phyloP scores from a whole-genome alignment of 768 basidiomycete species.

The Fistulinella prunicolor region DNA sequence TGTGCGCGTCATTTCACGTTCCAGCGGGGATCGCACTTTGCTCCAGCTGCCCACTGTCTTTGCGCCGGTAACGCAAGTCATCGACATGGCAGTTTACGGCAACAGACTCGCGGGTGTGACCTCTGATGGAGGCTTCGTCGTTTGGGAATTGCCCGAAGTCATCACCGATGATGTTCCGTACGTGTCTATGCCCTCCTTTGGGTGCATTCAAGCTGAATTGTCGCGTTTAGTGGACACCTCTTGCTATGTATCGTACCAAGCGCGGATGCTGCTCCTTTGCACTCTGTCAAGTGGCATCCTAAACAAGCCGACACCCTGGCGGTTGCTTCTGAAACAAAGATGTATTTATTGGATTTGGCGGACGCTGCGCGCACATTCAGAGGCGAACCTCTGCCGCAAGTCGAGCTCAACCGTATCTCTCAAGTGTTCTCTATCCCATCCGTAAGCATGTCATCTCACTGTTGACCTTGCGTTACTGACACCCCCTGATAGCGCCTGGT shows the following conservation, averaged over 20 bases:
- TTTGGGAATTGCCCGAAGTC: constrained; percentile 81
- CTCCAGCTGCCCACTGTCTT: constrained; percentile 72
- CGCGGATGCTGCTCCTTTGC: constrained; percentile 56
- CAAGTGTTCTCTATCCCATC: constrained; percentile 68
- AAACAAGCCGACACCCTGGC: constrained; percentile 77
- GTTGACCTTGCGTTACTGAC: neutral
- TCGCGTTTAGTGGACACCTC: constrained; percentile 52
- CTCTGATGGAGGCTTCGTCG: constrained; percentile 84
- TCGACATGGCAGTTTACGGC: constrained; percentile 82
- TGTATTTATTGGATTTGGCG: constrained; percentile 73
- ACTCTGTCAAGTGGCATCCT: constrained; percentile 87
- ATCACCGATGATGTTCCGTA: constrained; percentile 88
- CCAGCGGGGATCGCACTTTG: constrained; percentile 83
- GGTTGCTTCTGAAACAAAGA: constrained; percentile 73
- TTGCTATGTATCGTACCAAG: constrained; percentile 68
- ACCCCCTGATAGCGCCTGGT: constrained; percentile 59
- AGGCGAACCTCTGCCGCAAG: constrained; percentile 64
- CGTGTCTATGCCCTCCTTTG: constrained; percentile 30
- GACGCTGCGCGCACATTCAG: constrained; percentile 58
- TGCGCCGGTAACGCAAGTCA: constrained; percentile 59
- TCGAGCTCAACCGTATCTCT: constrained; percentile 65
- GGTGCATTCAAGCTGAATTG: constrained; percentile 1
- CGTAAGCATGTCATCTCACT: constrained; percentile 40
- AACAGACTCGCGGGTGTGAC: constrained; percentile 85
- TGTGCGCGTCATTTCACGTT: too few species aligned